These are phyloP conservation scores for Knoxia roxburghii DNA, from an alignment of 257 asterid species.

Conservation along the genomic window DNA sequence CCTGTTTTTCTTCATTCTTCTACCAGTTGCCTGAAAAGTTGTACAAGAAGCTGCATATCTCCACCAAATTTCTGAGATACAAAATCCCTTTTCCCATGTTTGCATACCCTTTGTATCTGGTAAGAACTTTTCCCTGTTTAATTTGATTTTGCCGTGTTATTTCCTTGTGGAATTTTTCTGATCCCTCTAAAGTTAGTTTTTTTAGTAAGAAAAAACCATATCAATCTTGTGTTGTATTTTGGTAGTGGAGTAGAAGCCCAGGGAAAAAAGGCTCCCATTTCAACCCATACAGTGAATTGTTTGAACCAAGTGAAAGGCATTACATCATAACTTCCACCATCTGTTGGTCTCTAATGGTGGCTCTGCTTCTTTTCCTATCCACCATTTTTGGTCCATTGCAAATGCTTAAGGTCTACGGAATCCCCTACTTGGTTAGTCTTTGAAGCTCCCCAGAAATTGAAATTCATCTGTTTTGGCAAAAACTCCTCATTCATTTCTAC, in stretches of 20 bases:
- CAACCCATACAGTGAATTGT: conserved; percentile 69
- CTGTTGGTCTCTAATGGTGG: conserved; percentile 69
- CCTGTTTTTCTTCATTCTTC: background rate
- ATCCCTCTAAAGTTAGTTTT: no score
- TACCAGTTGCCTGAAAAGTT: conserved; percentile 35
- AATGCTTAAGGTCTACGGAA: conserved; percentile 57
- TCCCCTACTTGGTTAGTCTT: conserved; percentile 63
- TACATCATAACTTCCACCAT: conserved; percentile 53
- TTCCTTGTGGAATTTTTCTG: background rate
- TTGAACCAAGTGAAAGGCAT: conserved; percentile 53
- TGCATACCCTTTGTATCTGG: conserved; percentile 43
- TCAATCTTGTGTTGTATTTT: no score
- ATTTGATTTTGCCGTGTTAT: background rate
- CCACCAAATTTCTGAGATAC: conserved; percentile 35
- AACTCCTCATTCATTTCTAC: no score
- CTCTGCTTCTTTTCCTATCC: conserved; percentile 36
- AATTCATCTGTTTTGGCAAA: no score
- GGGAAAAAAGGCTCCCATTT: conserved; percentile 93
- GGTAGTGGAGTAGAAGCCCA: conserved; percentile 75
- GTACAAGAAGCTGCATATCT: conserved; percentile 27
- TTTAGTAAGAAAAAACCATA: no score
- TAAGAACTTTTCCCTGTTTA: conserved; percentile 3
- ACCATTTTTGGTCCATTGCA: conserved; percentile 38
- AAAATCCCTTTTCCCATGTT: conserved; percentile 42
- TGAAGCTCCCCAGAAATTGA: background rate